These are phyloP conservation scores for Hyaloperonospora arabidopsidis DNA, from an alignment of 352 stramenopile genomes.

Conservation along the genomic window DNA sequence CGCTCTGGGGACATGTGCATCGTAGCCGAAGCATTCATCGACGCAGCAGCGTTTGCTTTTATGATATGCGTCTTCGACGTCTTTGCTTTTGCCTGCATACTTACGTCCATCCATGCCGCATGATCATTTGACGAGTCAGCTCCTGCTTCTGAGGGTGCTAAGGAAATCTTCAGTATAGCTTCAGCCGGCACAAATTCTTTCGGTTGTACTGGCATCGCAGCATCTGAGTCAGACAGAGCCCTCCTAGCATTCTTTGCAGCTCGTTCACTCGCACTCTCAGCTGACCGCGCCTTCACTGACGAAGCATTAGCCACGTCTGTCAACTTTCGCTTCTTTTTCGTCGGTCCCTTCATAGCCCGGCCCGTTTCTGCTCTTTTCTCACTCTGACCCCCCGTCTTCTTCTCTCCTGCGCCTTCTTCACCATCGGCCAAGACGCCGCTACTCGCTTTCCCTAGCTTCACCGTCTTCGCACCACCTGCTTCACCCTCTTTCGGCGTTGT, in stretches of 20 bases:
- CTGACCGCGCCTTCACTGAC: constrained; percentile 12
- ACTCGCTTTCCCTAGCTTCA: constrained; percentile 28
- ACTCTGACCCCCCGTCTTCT: constrained; percentile 1
- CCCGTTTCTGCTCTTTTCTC: constrained; percentile 12
- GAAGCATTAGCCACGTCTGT: constrained; percentile 23
- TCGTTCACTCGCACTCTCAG: constrained; percentile 12
- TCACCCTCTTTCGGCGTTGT: constrained; percentile 21
- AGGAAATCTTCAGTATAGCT: background rate
- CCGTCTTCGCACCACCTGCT: constrained; percentile 17
- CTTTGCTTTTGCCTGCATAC: constrained; percentile 7
- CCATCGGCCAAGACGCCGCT: constrained; percentile 25
- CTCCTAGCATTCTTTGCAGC: background rate
- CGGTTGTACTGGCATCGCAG: background rate
- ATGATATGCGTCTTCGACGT: background rate
- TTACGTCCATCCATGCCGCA: background rate
- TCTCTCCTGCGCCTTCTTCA: constrained; percentile 32
- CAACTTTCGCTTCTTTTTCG: constrained; percentile 42
- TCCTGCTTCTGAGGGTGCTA: constrained; percentile 4
- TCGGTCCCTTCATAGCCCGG: constrained; percentile 2
- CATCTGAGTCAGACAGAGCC: background rate
- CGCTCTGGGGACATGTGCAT: constrained; percentile 31
- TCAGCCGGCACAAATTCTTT: constrained; percentile 1
- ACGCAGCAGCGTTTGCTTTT: constrained; percentile 11
- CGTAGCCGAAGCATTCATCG: constrained; percentile 3
- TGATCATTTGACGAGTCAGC: background rate